Evolutionary conservation across 192 early-diverging fungal genomes (phyloP).

Genomic region (Dissophora globulifera): DNA sequence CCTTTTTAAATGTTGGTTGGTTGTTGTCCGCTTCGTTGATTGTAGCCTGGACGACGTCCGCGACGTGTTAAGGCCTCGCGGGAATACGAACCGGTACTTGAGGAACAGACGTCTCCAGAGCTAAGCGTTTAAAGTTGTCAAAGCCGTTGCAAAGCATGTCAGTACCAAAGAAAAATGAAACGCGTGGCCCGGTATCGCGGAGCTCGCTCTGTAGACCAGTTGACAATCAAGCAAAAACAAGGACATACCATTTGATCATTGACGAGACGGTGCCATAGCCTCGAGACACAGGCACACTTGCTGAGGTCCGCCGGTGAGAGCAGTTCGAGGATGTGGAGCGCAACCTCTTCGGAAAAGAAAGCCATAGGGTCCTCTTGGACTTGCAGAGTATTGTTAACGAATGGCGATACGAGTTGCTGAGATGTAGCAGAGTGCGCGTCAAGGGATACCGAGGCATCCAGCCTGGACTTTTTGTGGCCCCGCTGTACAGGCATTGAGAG

Average conservation of each 20-base stretch:
- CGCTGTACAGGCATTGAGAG: neutral
- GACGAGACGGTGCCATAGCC: constrained; percentile 44
- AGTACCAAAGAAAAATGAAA: neutral
- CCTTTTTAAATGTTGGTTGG: constrained; percentile 2
- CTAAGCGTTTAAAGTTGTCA: neutral
- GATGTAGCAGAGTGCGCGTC: neutral
- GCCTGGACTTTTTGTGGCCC: neutral
- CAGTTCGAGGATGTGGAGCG: constrained; percentile 28
- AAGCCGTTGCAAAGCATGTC: neutral
- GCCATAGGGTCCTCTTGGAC: constrained; percentile 26
- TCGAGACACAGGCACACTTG: constrained; percentile 37
- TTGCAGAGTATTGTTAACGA: neutral
- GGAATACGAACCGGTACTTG: constrained; percentile 31
- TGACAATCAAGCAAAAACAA: neutral
- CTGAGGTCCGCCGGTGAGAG: constrained; percentile 32
- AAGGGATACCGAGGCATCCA: neutral
- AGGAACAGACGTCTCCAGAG: constrained; percentile 39
- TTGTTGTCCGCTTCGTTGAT: neutral
- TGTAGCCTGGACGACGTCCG: neutral
- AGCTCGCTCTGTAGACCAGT: no score
- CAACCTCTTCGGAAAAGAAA: constrained; percentile 47
- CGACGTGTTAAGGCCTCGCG: constrained; percentile 13
- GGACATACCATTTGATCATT: constrained; percentile 49
- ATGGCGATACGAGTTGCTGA: neutral
- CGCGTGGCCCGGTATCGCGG: no score